phyloP scores from a whole-genome alignment of 2,329 filamentous ascomycete species.

The Monilinia fructigena region DNA sequence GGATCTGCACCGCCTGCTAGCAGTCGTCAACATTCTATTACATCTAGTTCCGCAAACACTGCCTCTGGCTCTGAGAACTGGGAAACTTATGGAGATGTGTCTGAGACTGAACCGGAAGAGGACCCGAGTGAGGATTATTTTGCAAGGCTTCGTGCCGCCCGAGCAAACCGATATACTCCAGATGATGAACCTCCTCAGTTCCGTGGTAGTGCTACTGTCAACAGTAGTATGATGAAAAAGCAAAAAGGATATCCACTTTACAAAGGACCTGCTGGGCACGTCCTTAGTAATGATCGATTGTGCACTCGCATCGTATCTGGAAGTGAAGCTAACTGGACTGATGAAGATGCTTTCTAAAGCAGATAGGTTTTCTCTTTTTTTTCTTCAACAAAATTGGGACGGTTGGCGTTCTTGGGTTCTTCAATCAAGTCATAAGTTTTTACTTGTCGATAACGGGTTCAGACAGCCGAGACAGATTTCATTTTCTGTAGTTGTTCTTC shows the following conservation, averaged over 20 bases:
- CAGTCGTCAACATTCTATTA: slow-evolving; percentile 69
- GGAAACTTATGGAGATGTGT: slow-evolving; percentile 91
- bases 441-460: background rate
- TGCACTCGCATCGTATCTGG: slow-evolving; percentile 63
- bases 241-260: slow-evolving; percentile 53
- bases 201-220: slow-evolving; percentile 17
- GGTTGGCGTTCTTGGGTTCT: slow-evolving; percentile 9
- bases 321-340: slow-evolving; percentile 61
- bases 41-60: slow-evolving; percentile 62
- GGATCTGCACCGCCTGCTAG: slow-evolving; percentile 33
- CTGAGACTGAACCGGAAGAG: slow-evolving; percentile 72
- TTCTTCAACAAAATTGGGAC: background rate
- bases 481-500: slow-evolving; percentile 17
- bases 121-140: slow-evolving; percentile 87
- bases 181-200: slow-evolving; percentile 42
- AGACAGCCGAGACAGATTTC: slow-evolving; percentile 3
- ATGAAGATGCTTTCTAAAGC: slow-evolving; percentile 57
- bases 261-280: slow-evolving; percentile 48
- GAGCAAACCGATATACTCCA: slow-evolving; percentile 61
- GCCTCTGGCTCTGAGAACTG: slow-evolving; percentile 90
- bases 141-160: slow-evolving; percentile 69
- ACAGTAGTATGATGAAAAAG: slow-evolving; percentile 52
- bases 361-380: background rate
- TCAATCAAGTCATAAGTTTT: slow-evolving; percentile 4
- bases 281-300: slow-evolving; percentile 52